Evolutionary conservation across 2,329 filamentous ascomycete species (phyloP).

Genomic region (Neonectria faginata): DNA sequence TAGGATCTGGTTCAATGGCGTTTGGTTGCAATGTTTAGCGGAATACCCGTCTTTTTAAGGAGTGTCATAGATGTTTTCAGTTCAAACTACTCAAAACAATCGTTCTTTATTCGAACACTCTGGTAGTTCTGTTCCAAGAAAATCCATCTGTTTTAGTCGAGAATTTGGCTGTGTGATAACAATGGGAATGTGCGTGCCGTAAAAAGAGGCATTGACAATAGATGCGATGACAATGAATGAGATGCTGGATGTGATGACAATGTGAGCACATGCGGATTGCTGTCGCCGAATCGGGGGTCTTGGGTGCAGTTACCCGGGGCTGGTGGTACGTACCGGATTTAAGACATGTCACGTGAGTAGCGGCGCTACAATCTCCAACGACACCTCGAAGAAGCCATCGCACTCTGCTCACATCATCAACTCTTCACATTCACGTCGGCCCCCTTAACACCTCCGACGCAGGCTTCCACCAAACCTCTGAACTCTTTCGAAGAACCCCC

Average conservation of each 20-base stretch:
- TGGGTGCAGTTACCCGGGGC: background rate
- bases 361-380: constrained; percentile 20
- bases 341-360: constrained; percentile 29
- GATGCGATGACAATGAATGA: too few relatives aligned
- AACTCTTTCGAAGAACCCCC: background rate
- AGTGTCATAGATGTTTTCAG: constrained; percentile 24
- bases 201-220: background rate
- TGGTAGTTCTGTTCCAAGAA: background rate
- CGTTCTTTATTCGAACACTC: background rate
- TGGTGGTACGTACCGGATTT: constrained; percentile 24
- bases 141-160: too few relatives aligned
- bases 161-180: background rate
- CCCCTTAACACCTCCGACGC: constrained; percentile 15
- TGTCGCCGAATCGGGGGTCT: too few relatives aligned
- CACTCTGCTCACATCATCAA: constrained; percentile 18
- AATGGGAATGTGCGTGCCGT: background rate
- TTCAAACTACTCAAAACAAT: constrained; percentile 13
- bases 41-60: constrained; percentile 39
- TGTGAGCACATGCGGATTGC: background rate
- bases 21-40: constrained; percentile 28
- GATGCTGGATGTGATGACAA: background rate
- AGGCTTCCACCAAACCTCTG: constrained; percentile 10
- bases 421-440: constrained; percentile 3
- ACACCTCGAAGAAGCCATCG: constrained; percentile 19
- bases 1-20: constrained; percentile 33